Evolutionary conservation across 805 yeast species (phyloP).

Genomic region (Peterozyma toletana): DNA sequence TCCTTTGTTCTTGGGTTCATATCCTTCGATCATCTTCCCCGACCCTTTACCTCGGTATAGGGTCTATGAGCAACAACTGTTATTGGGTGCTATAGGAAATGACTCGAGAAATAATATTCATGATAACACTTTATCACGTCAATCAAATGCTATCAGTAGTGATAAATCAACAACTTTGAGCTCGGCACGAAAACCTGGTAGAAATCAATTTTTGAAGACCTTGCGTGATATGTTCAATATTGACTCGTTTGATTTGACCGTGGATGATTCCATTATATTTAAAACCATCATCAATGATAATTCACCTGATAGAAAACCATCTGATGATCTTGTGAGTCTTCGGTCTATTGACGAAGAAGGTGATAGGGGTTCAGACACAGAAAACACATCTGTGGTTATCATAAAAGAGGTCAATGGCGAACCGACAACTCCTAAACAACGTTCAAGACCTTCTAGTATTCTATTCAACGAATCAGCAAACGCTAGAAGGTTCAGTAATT

Average conservation of each 20-base stretch:
- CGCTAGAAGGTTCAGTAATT: conserved; percentile 24
- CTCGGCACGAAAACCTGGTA: conserved; percentile 10
- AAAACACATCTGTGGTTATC: background rate
- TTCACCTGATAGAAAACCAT: conserved; percentile 10
- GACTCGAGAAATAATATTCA: conserved; percentile 8
- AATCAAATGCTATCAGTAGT: conserved; percentile 9
- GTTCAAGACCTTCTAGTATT: conserved; percentile 24
- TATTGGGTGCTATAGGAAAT: conserved; percentile 51
- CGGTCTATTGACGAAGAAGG: background rate
- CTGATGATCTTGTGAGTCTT: conserved; percentile 1
- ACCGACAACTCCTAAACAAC: conserved; percentile 2
- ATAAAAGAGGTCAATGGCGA: background rate
- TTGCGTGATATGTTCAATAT: conserved; percentile 60
- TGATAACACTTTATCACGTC: conserved; percentile 11
- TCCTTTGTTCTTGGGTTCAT: conserved; percentile 56
- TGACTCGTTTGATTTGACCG: conserved; percentile 49
- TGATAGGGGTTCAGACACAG: background rate
- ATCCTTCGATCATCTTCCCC: conserved; percentile 59
- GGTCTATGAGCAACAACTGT: conserved; percentile 43
- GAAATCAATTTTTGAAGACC: conserved; percentile 45
- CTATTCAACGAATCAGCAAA: conserved; percentile 22
- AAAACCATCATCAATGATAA: conserved; percentile 39
- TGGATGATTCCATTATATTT: conserved; percentile 49
- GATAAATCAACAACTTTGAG: conserved; percentile 1
- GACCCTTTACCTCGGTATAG: conserved; percentile 47